Conservation (phyloP, 2,329 filamentous ascomycete species). For the Cercospora beticola region DNA sequence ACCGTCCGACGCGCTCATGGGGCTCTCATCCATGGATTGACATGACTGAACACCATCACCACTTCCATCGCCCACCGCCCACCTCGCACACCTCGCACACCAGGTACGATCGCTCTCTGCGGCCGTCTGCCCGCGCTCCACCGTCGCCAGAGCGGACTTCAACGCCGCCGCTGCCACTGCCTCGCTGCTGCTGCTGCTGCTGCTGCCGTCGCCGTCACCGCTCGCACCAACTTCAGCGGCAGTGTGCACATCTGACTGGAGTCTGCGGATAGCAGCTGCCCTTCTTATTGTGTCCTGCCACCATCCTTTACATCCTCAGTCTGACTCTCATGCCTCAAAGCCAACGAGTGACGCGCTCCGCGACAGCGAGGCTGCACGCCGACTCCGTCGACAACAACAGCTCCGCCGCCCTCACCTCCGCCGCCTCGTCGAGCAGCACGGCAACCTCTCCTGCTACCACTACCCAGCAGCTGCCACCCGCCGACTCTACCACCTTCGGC, state of each 20-base stretch:
- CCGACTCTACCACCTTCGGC: conserved; percentile 33
- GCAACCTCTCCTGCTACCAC: conserved; percentile 27
- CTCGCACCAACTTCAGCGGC: not conserved
- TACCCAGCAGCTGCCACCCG: not conserved
- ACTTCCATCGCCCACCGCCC: conserved; percentile 5
- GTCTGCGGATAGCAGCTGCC: conserved; percentile 12
- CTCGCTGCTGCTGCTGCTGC: not conserved
- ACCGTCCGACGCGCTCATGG: conserved; percentile 4
- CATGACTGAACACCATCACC: conserved; percentile 11
- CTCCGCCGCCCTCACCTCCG: conserved; percentile 40
- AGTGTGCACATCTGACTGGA: conserved; percentile 11
- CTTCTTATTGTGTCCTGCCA: conserved; percentile 1
- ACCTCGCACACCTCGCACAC: conserved; percentile 10
- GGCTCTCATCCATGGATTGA: conserved; percentile 8
- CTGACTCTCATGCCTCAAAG: conserved; percentile 31
- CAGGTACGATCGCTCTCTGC: conserved; percentile 13
- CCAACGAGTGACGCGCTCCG: conserved; percentile 29
- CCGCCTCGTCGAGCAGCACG: conserved; percentile 33
- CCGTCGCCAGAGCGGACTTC: conserved; percentile 10
- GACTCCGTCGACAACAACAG: conserved; percentile 20
- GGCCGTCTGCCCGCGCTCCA: conserved; percentile 8
- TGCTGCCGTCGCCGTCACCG: not conserved
- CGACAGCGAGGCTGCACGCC: conserved; percentile 70
- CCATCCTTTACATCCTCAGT: conserved; percentile 9
- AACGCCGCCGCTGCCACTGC: conserved; percentile 4